phyloP scores from a whole-genome alignment of 805 yeast species.

The Lipomyces spencermartinsiae region DNA sequence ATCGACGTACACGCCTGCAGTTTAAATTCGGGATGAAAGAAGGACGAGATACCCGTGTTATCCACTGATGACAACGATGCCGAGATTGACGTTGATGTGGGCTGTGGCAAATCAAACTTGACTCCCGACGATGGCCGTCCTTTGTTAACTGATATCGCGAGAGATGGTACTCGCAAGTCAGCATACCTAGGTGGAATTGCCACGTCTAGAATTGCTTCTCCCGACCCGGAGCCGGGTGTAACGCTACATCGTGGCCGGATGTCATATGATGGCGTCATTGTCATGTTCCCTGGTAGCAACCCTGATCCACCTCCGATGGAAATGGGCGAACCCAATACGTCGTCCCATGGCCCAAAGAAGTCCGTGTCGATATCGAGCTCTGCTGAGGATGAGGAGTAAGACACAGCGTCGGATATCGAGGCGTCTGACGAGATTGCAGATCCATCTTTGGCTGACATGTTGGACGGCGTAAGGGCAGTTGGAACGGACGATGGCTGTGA shows the following conservation, averaged over 20 bases:
- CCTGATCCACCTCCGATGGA: background rate
- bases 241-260: background rate
- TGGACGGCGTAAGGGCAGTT: background rate
- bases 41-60: background rate
- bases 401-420: background rate
- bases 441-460: background rate
- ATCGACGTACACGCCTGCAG: background rate
- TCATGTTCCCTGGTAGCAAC: background rate
- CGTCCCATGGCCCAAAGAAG: slow-evolving; percentile 18
- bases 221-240: background rate
- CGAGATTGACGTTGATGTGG: background rate
- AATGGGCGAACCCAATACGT: background rate
- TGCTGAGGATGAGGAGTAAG: background rate
- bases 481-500: slow-evolving; percentile 5
- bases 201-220: background rate
- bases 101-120: background rate
- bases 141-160: background rate
- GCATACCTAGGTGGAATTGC: background rate
- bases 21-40: background rate
- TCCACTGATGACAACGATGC: background rate
- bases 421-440: background rate
- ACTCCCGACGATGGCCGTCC: background rate
- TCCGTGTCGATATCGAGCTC: slow-evolving; percentile 1
- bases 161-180: background rate
- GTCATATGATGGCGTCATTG: background rate